Conservation (phyloP, 1,139 yeast genomes). For the Blastobotrys capitulatus region DNA sequence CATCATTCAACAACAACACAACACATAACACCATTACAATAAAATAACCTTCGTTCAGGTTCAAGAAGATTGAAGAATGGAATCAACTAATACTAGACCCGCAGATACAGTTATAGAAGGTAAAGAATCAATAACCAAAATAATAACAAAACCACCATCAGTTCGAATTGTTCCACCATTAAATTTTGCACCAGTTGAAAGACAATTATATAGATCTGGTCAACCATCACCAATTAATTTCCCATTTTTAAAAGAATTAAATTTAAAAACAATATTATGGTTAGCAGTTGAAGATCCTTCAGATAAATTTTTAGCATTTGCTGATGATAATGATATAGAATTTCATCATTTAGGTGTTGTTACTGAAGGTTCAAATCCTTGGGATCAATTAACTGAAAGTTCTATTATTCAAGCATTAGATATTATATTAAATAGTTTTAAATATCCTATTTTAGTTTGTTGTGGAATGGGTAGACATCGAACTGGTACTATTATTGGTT, state of each 20-base stretch:
- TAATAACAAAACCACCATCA: slow-evolving; percentile 26
- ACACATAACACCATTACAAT: no score
- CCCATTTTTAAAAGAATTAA: slow-evolving; percentile 68
- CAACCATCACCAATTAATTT: slow-evolving; percentile 96
- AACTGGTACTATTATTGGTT: slow-evolving; percentile 94
- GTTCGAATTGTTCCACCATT: slow-evolving; percentile 80
- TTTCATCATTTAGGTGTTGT: slow-evolving; percentile 52
- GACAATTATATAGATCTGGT: slow-evolving; percentile 79
- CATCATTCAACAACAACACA: no score
- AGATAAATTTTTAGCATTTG: slow-evolving; percentile 78
- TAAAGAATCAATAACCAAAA: neutral
- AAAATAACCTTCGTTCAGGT: no score
- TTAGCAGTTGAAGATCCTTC: slow-evolving; percentile 93
- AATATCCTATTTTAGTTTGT: slow-evolving; percentile 82
- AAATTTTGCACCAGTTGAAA: slow-evolving; percentile 92
- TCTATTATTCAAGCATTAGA: slow-evolving; percentile 76
- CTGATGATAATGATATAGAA: slow-evolving; percentile 62
- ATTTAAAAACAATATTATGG: slow-evolving; percentile 83
- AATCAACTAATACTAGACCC: neutral
- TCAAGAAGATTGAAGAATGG: no score
- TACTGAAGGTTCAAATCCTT: slow-evolving; percentile 74
- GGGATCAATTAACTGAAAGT: slow-evolving; percentile 92
- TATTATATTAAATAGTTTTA: slow-evolving; percentile 61
- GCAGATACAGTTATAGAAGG: neutral
- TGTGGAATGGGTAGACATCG: slow-evolving; percentile 98